These are phyloP conservation scores for Vachellia collinsii DNA, from an alignment of 306 rosid species.

Conservation along the genomic window DNA sequence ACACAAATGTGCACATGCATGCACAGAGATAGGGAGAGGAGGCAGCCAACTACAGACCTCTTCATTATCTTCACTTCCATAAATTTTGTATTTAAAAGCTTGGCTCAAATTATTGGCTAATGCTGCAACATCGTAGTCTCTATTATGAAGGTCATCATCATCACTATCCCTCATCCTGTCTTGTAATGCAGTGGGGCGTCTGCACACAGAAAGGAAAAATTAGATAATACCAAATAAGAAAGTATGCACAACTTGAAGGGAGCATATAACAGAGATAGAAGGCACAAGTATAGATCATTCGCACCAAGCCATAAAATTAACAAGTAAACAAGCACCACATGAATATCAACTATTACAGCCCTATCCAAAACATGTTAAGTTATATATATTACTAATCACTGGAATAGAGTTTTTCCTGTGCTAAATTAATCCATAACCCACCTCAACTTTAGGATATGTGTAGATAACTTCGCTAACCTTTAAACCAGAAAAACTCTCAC, in stretches of 20 bases:
- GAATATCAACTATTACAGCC: slow-evolving; percentile 6
- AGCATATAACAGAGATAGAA: slow-evolving; percentile 10
- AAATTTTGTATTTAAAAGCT: slow-evolving; percentile 89
- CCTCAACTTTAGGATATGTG: neutral
- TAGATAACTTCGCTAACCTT: slow-evolving; percentile 22
- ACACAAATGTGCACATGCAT: slow-evolving; percentile 27
- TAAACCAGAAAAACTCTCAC: slow-evolving; percentile 13
- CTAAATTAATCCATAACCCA: neutral
- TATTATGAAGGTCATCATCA: slow-evolving; percentile 87
- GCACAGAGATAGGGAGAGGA: slow-evolving; percentile 10
- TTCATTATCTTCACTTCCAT: slow-evolving; percentile 90
- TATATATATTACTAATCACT: neutral
- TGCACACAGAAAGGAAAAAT: slow-evolving; percentile 41
- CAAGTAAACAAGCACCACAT: slow-evolving; percentile 10
- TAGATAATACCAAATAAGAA: slow-evolving; percentile 9
- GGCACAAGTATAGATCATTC: slow-evolving; percentile 11
- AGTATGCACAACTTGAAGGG: neutral
- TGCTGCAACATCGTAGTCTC: slow-evolving; percentile 93
- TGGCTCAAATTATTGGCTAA: slow-evolving; percentile 93
- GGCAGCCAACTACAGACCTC: slow-evolving; percentile 61
- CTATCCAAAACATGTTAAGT: slow-evolving; percentile 25
- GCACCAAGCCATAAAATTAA: slow-evolving; percentile 6
- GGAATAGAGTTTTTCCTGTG: neutral
- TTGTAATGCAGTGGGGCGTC: slow-evolving; percentile 96
- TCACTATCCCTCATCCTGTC: slow-evolving; percentile 97